Evolutionary conservation across 192 early-diverging fungal genomes (phyloP).

Genomic region (Phlyctochytrium bullatum): DNA sequence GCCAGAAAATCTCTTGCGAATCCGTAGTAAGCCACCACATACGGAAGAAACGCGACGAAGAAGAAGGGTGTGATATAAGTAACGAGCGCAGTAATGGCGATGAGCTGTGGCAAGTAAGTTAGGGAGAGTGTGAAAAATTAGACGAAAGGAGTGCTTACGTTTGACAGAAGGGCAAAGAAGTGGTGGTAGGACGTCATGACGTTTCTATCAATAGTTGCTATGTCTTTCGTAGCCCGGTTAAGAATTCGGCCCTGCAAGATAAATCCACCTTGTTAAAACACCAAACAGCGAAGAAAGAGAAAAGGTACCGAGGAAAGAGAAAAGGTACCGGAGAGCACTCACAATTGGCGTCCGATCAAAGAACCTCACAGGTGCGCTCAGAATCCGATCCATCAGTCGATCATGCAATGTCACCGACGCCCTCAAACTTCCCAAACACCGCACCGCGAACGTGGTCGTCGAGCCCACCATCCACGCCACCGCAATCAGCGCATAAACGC

Average conservation of each 20-base stretch:
- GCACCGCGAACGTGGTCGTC: slow-evolving; percentile 2
- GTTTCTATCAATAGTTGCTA: slow-evolving; percentile 59
- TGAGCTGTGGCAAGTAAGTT: slow-evolving; percentile 43
- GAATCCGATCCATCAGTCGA: slow-evolving; percentile 31
- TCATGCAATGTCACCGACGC: slow-evolving; percentile 40
- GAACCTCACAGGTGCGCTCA: slow-evolving; percentile 44
- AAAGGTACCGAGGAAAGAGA: too few species aligned
- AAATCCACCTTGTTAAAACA: too few species aligned
- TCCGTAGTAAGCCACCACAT: too few species aligned
- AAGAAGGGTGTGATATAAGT: slow-evolving; percentile 66
- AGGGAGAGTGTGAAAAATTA: too few species aligned
- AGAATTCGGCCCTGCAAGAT: slow-evolving; percentile 42
- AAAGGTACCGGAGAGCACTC: too few species aligned
- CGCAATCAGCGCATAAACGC: not conserved
- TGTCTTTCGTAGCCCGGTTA: slow-evolving; percentile 81
- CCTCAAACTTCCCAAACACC: slow-evolving; percentile 18
- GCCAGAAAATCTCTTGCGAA: slow-evolving; percentile 69
- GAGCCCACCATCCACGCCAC: not conserved
- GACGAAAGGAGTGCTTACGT: too few species aligned
- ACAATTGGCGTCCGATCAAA: slow-evolving; percentile 48
- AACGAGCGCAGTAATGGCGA: slow-evolving; percentile 29
- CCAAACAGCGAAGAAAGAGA: too few species aligned
- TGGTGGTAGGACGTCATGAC: too few species aligned
- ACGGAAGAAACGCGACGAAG: slow-evolving; percentile 55
- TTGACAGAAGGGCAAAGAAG: too few species aligned